Percentiles rank a stretch among this genome's conserved stretches.
phyloP scores from a whole-genome alignment of 2,329 filamentous ascomycete genomes.

The Beauveria sp. region DNA sequence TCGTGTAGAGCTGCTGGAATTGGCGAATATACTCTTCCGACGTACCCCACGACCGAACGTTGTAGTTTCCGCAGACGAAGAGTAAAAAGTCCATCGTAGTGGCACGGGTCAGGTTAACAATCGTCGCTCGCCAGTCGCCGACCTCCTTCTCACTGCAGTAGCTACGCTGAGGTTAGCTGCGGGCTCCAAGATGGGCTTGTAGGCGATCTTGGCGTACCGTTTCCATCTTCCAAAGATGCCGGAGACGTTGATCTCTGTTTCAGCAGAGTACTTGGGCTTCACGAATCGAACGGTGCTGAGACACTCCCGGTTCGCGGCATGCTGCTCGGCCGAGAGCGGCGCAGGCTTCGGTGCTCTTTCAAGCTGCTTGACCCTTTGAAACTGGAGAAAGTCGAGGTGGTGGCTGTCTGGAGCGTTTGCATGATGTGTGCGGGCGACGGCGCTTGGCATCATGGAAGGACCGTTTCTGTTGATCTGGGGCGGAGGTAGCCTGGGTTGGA shows the following conservation, averaged over 20 bases:
- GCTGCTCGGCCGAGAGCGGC: conserved; percentile 16
- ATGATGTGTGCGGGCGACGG: background rate
- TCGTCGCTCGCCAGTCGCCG: conserved; percentile 15
- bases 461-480: background rate
- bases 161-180: conserved; percentile 12
- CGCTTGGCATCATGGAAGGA: background rate
- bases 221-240: conserved; percentile 19
- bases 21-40: conserved; percentile 18
- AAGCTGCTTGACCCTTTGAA: conserved; percentile 4
- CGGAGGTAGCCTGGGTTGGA: too few species aligned
- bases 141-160: conserved; percentile 17
- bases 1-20: conserved; percentile 21
- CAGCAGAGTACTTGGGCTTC: conserved; percentile 16
- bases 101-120: conserved; percentile 14
- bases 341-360: background rate
- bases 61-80: background rate
- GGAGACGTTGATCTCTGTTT: conserved; percentile 18
- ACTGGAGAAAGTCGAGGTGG: conserved; percentile 12
- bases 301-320: conserved; percentile 14
- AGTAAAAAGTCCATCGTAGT: conserved; percentile 2
- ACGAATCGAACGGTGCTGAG: conserved; percentile 16
- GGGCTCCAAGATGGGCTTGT: background rate
- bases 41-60: background rate
- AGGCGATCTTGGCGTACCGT: conserved; percentile 12
- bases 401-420: background rate